phyloP scores from a whole-genome alignment of 345 rosid genomes.

The Euphorbia pulcherrima region DNA sequence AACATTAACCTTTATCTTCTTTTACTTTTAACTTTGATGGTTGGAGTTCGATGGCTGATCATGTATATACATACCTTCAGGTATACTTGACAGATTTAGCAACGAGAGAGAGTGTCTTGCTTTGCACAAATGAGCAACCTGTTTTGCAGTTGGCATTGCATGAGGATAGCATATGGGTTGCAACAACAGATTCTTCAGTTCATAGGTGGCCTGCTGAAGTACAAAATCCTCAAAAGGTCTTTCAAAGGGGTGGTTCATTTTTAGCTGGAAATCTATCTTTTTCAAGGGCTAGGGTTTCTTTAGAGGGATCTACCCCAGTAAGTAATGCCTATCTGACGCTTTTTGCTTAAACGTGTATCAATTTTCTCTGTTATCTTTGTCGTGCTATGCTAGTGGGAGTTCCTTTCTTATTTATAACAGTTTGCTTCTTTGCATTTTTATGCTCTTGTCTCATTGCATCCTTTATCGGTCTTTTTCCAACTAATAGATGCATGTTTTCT shows the following conservation, averaged over 20 bases:
- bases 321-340: conserved; percentile 28
- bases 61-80: conserved; percentile 43
- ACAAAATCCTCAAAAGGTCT: conserved; percentile 73
- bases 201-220: conserved; percentile 94
- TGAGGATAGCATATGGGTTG: conserved; percentile 88
- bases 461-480: background rate
- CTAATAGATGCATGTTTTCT: background rate
- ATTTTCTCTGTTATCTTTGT: background rate
- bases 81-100: conserved; percentile 93
- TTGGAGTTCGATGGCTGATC: conserved; percentile 15
- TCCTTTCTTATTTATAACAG: background rate
- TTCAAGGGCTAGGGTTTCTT: conserved; percentile 91
- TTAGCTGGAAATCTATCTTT: conserved; percentile 96
- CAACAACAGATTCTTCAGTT: conserved; percentile 88
- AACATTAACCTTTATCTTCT: conserved; percentile 8
- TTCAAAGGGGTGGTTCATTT: conserved; percentile 87
- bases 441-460: background rate
- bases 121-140: conserved; percentile 88
- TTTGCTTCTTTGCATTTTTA: background rate
- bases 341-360: background rate
- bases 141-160: conserved; percentile 82
- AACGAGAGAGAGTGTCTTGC: conserved; percentile 91
- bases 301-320: conserved; percentile 93
- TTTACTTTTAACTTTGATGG: background rate
- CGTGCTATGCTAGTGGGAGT: background rate